These are phyloP conservation scores for Pythium dissimile DNA, from an alignment of 352 stramenopile genomes.

Conservation along the genomic window DNA sequence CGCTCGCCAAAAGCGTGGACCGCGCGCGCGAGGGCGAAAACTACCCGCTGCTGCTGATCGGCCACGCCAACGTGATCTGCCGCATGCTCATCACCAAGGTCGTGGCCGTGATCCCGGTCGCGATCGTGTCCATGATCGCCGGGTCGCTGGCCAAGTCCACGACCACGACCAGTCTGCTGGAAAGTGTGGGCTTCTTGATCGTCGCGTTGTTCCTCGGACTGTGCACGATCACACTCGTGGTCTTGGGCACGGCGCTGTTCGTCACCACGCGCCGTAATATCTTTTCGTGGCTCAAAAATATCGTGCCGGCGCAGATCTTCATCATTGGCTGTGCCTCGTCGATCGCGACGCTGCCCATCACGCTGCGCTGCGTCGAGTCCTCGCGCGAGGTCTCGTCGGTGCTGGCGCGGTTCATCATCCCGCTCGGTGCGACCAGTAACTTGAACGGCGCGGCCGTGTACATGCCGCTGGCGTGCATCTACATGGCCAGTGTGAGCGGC, in stretches of 20 bases:
- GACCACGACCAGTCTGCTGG: slow-evolving; percentile 34
- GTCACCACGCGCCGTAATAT: slow-evolving; percentile 56
- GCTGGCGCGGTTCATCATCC: slow-evolving; percentile 58
- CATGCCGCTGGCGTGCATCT: slow-evolving; percentile 67
- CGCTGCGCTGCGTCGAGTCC: slow-evolving; percentile 63
- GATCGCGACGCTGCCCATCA: slow-evolving; percentile 73
- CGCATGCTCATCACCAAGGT: slow-evolving; percentile 69
- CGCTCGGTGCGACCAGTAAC: slow-evolving; percentile 64
- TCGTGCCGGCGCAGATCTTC: slow-evolving; percentile 72
- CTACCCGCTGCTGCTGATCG: slow-evolving; percentile 61
- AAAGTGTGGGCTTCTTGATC: slow-evolving; percentile 49
- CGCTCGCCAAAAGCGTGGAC: slow-evolving; percentile 59
- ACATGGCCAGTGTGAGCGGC: slow-evolving; percentile 65
- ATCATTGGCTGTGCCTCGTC: slow-evolving; percentile 78
- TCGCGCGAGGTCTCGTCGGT: slow-evolving; percentile 55
- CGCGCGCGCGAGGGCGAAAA: slow-evolving; percentile 43
- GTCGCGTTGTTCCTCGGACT: slow-evolving; percentile 41
- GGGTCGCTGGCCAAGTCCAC: slow-evolving; percentile 54
- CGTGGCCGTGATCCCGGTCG: slow-evolving; percentile 58
- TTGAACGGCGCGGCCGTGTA: slow-evolving; percentile 74
- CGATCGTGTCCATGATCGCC: slow-evolving; percentile 71
- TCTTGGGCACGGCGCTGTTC: slow-evolving; percentile 56
- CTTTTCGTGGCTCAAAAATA: slow-evolving; percentile 61
- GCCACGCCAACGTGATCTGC: slow-evolving; percentile 61
- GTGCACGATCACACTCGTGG: slow-evolving; percentile 38